phyloP scores from a whole-genome alignment of 1,284 basidiomycete species.

The Papiliotrema nemorosa region DNA sequence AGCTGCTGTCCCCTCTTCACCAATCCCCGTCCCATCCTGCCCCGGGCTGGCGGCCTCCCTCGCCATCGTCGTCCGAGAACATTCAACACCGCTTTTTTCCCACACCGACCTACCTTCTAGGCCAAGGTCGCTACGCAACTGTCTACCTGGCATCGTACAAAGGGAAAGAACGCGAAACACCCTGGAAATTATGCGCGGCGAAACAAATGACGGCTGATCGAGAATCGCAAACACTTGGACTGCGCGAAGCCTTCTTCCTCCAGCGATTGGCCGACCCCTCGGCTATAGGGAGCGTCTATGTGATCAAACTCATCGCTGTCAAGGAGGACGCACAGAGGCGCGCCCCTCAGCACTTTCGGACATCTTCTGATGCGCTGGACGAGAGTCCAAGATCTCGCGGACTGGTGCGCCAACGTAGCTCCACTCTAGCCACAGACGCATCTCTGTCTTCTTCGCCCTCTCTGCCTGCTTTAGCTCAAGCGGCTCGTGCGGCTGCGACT shows the following conservation, averaged over 20 bases:
- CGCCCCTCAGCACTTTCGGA: constrained; percentile 16
- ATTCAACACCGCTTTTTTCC: constrained; percentile 39
- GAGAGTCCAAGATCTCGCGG: constrained; percentile 3
- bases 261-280: constrained; percentile 34
- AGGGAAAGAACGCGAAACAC: background rate
- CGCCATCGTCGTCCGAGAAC: constrained; percentile 30
- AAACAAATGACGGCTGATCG: constrained; percentile 50
- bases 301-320: constrained; percentile 42
- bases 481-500: constrained; percentile 10
- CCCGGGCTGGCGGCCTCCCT: constrained; percentile 30
- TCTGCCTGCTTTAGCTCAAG: constrained; percentile 18
- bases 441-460: constrained; percentile 18
- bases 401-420: constrained; percentile 8
- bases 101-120: constrained; percentile 43
- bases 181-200: constrained; percentile 50
- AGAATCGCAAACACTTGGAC: constrained; percentile 50
- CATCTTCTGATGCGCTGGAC: constrained; percentile 20
- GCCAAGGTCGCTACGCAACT: constrained; percentile 50
- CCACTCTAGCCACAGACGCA: constrained; percentile 4
- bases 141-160: constrained; percentile 50
- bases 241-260: constrained; percentile 53
- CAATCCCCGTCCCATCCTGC: constrained; percentile 33
- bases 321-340: constrained; percentile 33
- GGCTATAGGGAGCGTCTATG: constrained; percentile 23
- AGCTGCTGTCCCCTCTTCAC: constrained; percentile 36